phyloP scores from a whole-genome alignment of 805 yeast species.

The Candida montana region DNA sequence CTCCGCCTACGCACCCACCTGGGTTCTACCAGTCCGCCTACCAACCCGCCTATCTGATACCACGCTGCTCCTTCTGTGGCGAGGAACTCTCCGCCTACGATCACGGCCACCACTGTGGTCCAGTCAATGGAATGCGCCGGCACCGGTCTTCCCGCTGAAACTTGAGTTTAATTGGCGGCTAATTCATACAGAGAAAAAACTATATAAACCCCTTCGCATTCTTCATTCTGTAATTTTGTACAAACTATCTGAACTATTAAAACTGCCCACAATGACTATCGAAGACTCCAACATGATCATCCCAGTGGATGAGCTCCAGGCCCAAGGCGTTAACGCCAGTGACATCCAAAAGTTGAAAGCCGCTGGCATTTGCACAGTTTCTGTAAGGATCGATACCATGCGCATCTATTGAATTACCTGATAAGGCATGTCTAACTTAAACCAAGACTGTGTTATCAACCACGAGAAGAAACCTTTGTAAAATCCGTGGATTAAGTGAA shows the following conservation, averaged over 20 bases:
- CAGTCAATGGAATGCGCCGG: too few species aligned
- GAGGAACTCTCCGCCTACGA: too few species aligned
- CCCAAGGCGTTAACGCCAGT: conserved; percentile 65
- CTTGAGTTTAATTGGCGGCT: conserved; percentile 2
- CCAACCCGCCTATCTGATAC: too few species aligned
- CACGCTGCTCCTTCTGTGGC: too few species aligned
- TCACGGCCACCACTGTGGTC: too few species aligned
- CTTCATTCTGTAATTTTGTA: too few species aligned
- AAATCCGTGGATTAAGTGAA: conserved; percentile 69
- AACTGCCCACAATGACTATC: conserved; percentile 9
- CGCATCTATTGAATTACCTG: too few species aligned
- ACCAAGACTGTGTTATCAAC: conserved; percentile 47
- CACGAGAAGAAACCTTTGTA: conserved; percentile 57
- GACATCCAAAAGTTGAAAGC: conserved; percentile 64
- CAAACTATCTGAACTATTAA: background rate
- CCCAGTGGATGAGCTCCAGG: conserved; percentile 47
- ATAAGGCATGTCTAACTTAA: too few species aligned
- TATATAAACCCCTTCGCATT: background rate
- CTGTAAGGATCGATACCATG: conserved; percentile 40
- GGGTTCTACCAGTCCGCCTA: too few species aligned
- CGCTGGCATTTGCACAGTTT: conserved; percentile 63
- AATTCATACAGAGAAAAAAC: background rate
- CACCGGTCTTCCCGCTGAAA: too few species aligned
- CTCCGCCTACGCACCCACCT: background rate
- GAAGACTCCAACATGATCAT: conserved; percentile 23